These are phyloP conservation scores for Nigrospora osmanthi DNA, from an alignment of 2,329 filamentous ascomycete genomes.

Conservation along the genomic window DNA sequence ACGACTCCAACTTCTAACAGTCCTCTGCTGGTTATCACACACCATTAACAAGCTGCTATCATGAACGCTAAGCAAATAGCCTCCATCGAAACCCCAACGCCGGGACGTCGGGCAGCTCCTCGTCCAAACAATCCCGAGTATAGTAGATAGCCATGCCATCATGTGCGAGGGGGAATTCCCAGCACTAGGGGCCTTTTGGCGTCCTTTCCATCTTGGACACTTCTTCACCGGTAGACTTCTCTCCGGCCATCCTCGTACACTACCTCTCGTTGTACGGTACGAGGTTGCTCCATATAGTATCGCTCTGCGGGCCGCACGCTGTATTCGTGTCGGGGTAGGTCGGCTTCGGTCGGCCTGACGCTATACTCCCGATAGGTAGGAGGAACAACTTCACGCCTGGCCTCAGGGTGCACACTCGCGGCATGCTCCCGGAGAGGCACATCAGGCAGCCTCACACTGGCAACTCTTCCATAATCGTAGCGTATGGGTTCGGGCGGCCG, in stretches of 20 bases:
- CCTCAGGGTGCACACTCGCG: constrained; percentile 29
- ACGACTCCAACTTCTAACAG: too few relatives aligned
- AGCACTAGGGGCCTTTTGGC: too few relatives aligned
- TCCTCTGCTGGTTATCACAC: too few relatives aligned
- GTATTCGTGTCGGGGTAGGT: constrained; percentile 28
- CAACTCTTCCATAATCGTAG: constrained; percentile 37
- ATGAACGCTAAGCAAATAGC: too few relatives aligned
- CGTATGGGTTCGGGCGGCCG: constrained; percentile 41
- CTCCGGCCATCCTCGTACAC: constrained; percentile 32
- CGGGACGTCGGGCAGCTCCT: too few relatives aligned
- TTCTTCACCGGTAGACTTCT: constrained; percentile 17
- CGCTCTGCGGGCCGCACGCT: constrained; percentile 33
- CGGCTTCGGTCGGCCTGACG: constrained; percentile 21
- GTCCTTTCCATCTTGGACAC: too few relatives aligned
- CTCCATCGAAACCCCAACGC: too few relatives aligned
- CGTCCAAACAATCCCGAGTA: too few relatives aligned
- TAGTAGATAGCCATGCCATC: too few relatives aligned
- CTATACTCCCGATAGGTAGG: constrained; percentile 22
- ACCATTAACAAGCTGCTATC: too few relatives aligned
- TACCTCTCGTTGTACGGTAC: constrained; percentile 31
- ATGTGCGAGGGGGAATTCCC: too few relatives aligned
- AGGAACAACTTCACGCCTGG: constrained; percentile 21
- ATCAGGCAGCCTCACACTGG: constrained; percentile 30
- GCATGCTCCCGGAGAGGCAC: constrained; percentile 40
- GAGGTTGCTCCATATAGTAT: constrained; percentile 38